Evolutionary conservation across 2,329 filamentous ascomycete genomes (phyloP).

Genomic region (Fusarium palustre): DNA sequence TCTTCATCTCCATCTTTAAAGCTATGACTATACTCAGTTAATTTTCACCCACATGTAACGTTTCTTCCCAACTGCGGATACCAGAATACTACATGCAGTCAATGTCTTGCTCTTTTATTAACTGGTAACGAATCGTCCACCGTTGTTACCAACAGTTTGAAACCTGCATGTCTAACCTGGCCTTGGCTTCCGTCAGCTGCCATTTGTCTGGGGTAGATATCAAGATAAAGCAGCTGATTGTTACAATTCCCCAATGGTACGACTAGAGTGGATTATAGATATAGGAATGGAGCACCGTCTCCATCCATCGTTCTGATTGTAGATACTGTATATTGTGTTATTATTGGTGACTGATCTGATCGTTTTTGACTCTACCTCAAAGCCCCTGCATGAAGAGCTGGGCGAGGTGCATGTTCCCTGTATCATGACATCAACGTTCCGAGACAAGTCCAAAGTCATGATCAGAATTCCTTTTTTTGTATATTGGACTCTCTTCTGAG

Average conservation of each 20-base stretch:
- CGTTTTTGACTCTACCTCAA: background rate
- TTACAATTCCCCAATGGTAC: background rate
- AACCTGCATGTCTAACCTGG: background rate
- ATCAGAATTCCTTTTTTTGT: background rate
- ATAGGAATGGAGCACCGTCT: slow-evolving; percentile 6
- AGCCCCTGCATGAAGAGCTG: slow-evolving; percentile 10
- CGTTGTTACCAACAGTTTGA: slow-evolving; percentile 6
- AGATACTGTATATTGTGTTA: background rate
- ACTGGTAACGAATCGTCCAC: slow-evolving; percentile 4
- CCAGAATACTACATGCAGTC: slow-evolving; percentile 1
- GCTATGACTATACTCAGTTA: slow-evolving; percentile 27
- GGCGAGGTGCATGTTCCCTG: background rate
- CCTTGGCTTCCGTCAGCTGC: slow-evolving; percentile 10
- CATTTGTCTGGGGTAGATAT: background rate
- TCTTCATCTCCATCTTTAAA: slow-evolving; percentile 1
- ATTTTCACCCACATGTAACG: slow-evolving; percentile 40
- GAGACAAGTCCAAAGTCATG: slow-evolving; percentile 3
- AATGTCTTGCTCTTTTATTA: slow-evolving; percentile 1
- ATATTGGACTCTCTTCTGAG: background rate
- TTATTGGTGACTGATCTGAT: slow-evolving; percentile 12
- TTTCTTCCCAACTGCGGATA: slow-evolving; percentile 32
- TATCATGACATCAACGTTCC: background rate
- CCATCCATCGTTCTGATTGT: background rate
- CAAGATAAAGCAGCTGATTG: slow-evolving; percentile 18
- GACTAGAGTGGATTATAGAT: slow-evolving; percentile 4